Evolutionary conservation across 495 filamentous ascomycete genomes (phyloP), one percentile per base, ranked within the genome.

Genomic region (Chaetomium cochliodes): DNA sequence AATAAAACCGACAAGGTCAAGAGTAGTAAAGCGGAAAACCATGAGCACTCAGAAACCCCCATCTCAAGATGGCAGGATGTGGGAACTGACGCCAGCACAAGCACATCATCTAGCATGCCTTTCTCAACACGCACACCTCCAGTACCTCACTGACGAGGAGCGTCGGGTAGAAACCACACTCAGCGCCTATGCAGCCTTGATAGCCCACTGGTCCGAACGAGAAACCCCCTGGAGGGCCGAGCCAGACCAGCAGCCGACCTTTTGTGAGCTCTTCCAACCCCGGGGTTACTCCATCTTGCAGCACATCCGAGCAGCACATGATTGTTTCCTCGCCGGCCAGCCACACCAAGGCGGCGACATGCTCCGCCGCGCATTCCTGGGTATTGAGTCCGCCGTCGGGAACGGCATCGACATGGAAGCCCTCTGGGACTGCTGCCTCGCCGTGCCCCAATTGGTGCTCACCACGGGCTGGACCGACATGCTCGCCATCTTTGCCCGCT

Each of bases 381-480:
- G 71, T 8, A 66, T 75, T 39, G 71, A 72, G 30, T 22, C 60
- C 33, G 73, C 69, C 39, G 18, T 74, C 30, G 33, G 41, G 5
- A 41, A 49, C 18, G 64, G 56, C 5, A 37, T 59, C 30, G 60
- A 71, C 53, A 46, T 74, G 50, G 68, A 76, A 39, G 70, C 72
- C 20, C 72, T 76, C 37, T 76, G 73, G 73, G 73, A 76, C 62
- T 74, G 72, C 58, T 73, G 67, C 44, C 73, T 76, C 25, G 73
- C 65, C 0, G 65, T 76, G 0, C 73, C 73, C 0, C 73, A 76
- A 7, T 67, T 76, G 0, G 60, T 54, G 2, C 62, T 74, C n/a
- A 46, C 47, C 33, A 46, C 23, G 12, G 66, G 68, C 23, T 67
- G 65, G 57, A 62, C 46, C 15, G 71, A 73, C 59, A 59, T 75